These are phyloP conservation scores for Penicillium samsonianum DNA, from an alignment of 495 filamentous ascomycete species.

Conservation along the genomic window DNA sequence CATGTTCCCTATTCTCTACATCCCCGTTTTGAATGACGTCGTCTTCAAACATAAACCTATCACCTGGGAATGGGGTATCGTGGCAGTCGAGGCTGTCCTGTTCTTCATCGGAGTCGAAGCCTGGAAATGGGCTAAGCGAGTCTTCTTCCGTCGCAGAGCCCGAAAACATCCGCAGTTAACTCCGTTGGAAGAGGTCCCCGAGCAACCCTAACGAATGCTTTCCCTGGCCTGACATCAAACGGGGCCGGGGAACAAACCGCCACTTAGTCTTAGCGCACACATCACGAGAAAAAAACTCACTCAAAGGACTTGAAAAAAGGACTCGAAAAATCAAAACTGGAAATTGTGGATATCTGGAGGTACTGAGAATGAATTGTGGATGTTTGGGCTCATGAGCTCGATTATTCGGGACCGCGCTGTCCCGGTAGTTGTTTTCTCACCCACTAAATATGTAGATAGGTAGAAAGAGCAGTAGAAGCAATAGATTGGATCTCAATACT, in stretches of 20 bases:
- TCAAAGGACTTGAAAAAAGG: no score
- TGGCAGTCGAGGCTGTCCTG: constrained; percentile 49
- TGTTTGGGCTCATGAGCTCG: no score
- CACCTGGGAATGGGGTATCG: constrained; percentile 68
- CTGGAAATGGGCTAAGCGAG: constrained; percentile 63
- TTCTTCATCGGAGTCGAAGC: constrained; percentile 63
- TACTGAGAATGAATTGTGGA: no score
- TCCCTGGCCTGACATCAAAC: constrained; percentile 18
- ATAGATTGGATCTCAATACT: no score
- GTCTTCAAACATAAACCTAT: constrained; percentile 69
- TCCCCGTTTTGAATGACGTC: constrained; percentile 61
- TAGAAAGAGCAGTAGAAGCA: no score
- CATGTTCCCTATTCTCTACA: constrained; percentile 66
- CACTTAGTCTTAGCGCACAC: no score
- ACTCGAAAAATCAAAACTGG: no score
- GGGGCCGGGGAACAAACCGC: constrained; percentile 13
- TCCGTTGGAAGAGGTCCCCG: not conserved
- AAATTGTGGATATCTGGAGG: no score
- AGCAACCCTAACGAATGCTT: constrained; percentile 27
- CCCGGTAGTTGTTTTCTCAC: no score
- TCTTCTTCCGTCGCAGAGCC: constrained; percentile 34
- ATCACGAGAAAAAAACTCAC: no score
- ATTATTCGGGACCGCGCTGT: no score
- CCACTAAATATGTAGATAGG: no score
- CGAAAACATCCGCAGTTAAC: constrained; percentile 3